phyloP scores from a whole-genome alignment of 768 basidiomycete genomes.

The Crassisporium funariophilum region DNA sequence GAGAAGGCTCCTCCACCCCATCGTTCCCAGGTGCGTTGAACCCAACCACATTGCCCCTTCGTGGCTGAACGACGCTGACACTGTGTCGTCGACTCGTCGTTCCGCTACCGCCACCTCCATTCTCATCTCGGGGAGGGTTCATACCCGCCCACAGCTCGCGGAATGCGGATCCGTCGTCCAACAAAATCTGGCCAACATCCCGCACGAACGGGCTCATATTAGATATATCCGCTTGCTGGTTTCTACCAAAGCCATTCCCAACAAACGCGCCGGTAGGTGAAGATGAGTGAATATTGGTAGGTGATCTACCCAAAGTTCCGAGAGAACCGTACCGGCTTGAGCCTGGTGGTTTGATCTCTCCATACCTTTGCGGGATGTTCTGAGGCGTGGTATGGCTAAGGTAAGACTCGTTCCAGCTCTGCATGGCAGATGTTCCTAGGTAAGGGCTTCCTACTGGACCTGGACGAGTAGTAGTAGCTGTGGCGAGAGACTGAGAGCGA shows the following conservation, averaged over 20 bases:
- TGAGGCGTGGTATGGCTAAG: slow-evolving; percentile 52
- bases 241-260: slow-evolving; percentile 49
- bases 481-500: slow-evolving; percentile 75
- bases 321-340: slow-evolving; percentile 66
- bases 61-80: slow-evolving; percentile 80
- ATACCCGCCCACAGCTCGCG: slow-evolving; percentile 78
- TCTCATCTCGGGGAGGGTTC: slow-evolving; percentile 64
- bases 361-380: slow-evolving; percentile 58
- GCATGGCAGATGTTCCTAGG: slow-evolving; percentile 44
- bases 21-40: slow-evolving; percentile 63
- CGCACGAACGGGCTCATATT: slow-evolving; percentile 88
- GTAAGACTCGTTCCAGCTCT: slow-evolving; percentile 63
- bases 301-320: slow-evolving; percentile 57
- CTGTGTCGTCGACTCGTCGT: slow-evolving; percentile 83
- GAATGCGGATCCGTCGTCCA: slow-evolving; percentile 73
- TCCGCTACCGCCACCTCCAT: slow-evolving; percentile 67
- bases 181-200: slow-evolving; percentile 76
- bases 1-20: slow-evolving; percentile 32
- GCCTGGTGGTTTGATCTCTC: slow-evolving; percentile 64
- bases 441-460: slow-evolving; percentile 55
- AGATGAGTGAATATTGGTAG: slow-evolving; percentile 53
- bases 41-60: slow-evolving; percentile 64
- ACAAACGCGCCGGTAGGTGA: slow-evolving; percentile 45
- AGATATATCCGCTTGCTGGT: slow-evolving; percentile 55
- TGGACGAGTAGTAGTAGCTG: slow-evolving; percentile 57